These are phyloP conservation scores for Aegle marmelos DNA, from an alignment of 345 rosid genomes.

Conservation along the genomic window DNA sequence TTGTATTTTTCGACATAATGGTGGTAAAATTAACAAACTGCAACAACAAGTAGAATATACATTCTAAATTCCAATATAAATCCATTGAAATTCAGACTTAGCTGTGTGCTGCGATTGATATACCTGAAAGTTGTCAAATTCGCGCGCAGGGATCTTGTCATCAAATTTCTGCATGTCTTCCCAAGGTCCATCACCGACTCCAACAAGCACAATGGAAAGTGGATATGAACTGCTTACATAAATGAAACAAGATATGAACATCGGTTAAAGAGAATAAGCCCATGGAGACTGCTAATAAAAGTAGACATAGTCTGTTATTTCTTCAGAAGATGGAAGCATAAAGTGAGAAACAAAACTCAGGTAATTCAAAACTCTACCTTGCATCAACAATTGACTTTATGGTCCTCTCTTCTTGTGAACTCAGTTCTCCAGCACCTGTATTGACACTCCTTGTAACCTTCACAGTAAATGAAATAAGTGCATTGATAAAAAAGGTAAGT, in stretches of 20 bases:
- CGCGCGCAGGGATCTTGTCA: slow-evolving; percentile 67
- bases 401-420: slow-evolving; percentile 61
- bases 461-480: neutral
- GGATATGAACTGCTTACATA: slow-evolving; percentile 44
- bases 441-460: slow-evolving; percentile 62
- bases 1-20: slow-evolving; percentile 53
- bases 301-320: no score
- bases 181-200: slow-evolving; percentile 90
- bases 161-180: slow-evolving; percentile 76
- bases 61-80: neutral
- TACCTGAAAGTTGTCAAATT: slow-evolving; percentile 79
- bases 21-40: slow-evolving; percentile 87
- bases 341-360: neutral
- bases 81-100: neutral
- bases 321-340: neutral
- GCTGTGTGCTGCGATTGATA: neutral
- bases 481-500: neutral
- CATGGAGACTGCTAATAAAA: neutral
- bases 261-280: neutral
- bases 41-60: neutral
- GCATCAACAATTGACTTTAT: slow-evolving; percentile 57
- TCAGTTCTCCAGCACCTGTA: slow-evolving; percentile 40
- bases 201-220: slow-evolving; percentile 66
- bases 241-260: neutral
- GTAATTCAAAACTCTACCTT: slow-evolving; percentile 34